Percentiles rank a stretch among this genome's conserved stretches.
Evolutionary conservation across 1,284 basidiomycete genomes (phyloP).

Genomic region (Sanghuangporus baumii): DNA sequence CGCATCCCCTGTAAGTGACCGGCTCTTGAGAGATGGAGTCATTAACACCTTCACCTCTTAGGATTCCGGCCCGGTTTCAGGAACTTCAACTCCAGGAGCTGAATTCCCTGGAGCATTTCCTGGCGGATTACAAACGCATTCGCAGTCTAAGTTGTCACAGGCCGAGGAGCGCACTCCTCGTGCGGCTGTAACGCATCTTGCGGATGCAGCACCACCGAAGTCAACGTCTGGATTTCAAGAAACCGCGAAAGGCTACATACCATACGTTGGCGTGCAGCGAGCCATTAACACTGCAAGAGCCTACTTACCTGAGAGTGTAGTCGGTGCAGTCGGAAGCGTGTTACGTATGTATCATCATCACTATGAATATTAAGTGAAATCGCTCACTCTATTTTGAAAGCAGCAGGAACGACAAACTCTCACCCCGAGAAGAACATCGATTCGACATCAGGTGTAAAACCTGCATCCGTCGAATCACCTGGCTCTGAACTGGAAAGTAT

Average conservation of each 20-base stretch:
- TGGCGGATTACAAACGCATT: neutral
- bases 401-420: neutral
- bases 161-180: neutral
- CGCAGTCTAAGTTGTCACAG: neutral
- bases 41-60: neutral
- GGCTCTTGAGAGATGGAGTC: neutral
- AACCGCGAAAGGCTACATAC: neutral
- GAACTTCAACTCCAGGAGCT: neutral
- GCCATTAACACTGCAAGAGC: neutral
- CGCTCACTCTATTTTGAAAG: neutral
- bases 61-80: neutral
- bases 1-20: neutral
- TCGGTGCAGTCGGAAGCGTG: neutral
- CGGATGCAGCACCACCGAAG: slow-evolving; percentile 1
- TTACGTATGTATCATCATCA: neutral
- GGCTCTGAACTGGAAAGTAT: neutral
- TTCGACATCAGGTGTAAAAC: neutral
- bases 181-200: neutral
- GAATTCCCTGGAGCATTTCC: slow-evolving; percentile 5
- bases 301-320: neutral
- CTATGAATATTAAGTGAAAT: neutral
- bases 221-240: neutral
- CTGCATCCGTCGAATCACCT: neutral
- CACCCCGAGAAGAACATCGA: neutral
- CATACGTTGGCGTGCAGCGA: neutral